Conservation (phyloP, 192 early-diverging fungal genomes). For the Gaertneriomyces semiglobifer region DNA sequence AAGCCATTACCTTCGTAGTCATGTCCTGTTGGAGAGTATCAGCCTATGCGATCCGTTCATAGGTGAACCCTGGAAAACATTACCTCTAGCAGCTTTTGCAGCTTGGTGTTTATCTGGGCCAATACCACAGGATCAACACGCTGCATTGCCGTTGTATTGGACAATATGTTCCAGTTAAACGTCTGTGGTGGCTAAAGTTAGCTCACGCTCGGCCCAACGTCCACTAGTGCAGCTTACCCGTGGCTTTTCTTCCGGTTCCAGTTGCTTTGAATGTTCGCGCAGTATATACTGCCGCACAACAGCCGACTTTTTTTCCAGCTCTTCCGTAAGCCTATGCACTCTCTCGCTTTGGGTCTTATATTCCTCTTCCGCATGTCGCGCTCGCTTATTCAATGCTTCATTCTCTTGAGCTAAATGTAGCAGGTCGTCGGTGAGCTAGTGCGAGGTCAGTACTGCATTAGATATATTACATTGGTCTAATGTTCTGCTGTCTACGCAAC, state of each 20-base stretch:
- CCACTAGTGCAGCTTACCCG: neutral
- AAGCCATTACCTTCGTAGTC: neutral
- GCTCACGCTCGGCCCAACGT: neutral
- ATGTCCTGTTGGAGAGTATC: neutral
- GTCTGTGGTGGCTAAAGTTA: conserved; percentile 12
- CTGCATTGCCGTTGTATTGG: conserved; percentile 48
- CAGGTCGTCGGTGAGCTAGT: conserved; percentile 41
- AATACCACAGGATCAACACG: conserved; percentile 49
- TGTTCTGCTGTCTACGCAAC: neutral
- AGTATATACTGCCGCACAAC: conserved; percentile 52
- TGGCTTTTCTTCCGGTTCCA: conserved; percentile 50
- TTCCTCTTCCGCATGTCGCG: conserved; percentile 45
- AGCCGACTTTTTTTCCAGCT: conserved; percentile 53
- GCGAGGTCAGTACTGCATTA: neutral
- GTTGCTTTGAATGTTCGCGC: conserved; percentile 39
- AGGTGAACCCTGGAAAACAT: neutral
- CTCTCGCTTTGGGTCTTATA: conserved; percentile 25
- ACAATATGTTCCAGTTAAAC: conserved; percentile 47
- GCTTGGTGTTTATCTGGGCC: conserved; percentile 54
- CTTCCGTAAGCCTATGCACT: conserved; percentile 33
- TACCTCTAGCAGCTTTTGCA: conserved; percentile 59
- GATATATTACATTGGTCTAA: neutral
- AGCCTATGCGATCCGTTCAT: neutral
- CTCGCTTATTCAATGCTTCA: conserved; percentile 45
- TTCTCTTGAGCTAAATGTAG: conserved; percentile 48